phyloP scores from a whole-genome alignment of 495 filamentous ascomycete genomes.

The Beverwykella pulmonaria region DNA sequence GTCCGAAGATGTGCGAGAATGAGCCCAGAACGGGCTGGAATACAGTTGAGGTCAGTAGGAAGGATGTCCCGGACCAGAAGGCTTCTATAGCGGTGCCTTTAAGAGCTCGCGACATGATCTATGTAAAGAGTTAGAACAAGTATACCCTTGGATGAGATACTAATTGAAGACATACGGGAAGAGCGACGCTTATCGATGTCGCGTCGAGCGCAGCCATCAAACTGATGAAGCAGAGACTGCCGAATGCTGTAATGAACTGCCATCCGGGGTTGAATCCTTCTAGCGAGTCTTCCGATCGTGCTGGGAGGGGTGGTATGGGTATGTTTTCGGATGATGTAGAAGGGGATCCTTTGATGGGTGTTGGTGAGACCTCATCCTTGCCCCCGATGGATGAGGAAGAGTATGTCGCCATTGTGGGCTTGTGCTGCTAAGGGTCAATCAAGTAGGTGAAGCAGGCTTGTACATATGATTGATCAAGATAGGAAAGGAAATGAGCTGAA shows the following conservation, averaged over 20 bases:
- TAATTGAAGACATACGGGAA: constrained; percentile 57
- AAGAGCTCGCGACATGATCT: constrained; percentile 56
- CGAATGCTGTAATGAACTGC: constrained; percentile 53
- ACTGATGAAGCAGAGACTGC: constrained; percentile 62
- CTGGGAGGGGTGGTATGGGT: background rate
- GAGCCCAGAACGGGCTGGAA: constrained; percentile 46
- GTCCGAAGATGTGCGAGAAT: constrained; percentile 57
- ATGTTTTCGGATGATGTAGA: background rate
- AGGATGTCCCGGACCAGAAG: constrained; percentile 63
- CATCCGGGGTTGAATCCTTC: constrained; percentile 46
- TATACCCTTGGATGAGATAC: background rate
- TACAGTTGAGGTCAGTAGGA: constrained; percentile 54
- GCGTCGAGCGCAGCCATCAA: constrained; percentile 74
- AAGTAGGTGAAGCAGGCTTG: background rate
- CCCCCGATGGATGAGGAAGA: background rate
- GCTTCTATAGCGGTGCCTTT: constrained; percentile 60
- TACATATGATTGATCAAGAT: background rate
- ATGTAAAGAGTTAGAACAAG: constrained; percentile 1
- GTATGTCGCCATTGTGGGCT: background rate
- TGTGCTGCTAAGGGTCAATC: background rate
- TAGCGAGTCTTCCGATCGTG: constrained; percentile 9
- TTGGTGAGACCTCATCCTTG: background rate
- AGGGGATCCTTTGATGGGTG: background rate
- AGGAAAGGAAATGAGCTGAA: background rate
- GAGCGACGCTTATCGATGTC: constrained; percentile 71